Conservation (phyloP, 78 protist species). For the Tieghemostelium lacteum region DNA sequence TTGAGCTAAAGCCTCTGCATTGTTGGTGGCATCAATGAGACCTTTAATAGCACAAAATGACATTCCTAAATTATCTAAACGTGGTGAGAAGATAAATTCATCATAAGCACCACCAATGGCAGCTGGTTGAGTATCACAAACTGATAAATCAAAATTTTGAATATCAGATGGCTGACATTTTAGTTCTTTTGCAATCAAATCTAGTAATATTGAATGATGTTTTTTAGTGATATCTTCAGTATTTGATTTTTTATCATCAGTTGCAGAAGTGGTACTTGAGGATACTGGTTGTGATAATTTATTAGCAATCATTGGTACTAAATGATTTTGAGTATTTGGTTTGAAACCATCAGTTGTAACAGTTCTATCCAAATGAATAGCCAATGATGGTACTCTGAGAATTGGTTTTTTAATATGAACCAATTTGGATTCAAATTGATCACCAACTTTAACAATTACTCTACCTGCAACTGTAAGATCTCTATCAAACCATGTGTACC, state of each 20-base stretch:
- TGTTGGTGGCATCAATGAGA: conserved; percentile 9
- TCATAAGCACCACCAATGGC: conserved; percentile 87
- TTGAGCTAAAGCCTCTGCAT: conserved; percentile 1
- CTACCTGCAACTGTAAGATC: conserved; percentile 95
- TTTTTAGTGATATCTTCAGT: not conserved
- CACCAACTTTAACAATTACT: conserved; percentile 81
- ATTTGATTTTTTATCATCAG: not conserved
- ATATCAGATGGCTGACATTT: conserved; percentile 70
- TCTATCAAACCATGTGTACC: conserved; percentile 98
- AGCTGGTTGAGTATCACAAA: conserved; percentile 92
- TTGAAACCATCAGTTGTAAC: conserved; percentile 86
- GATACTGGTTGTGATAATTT: conserved; percentile 20
- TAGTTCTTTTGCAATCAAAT: conserved; percentile 77
- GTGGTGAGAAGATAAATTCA: conserved; percentile 93
- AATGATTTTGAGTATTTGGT: conserved; percentile 92
- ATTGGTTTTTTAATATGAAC: conserved; percentile 77
- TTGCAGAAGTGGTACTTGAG: not conserved
- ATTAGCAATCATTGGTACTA: conserved; percentile 87
- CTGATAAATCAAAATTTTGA: conserved; percentile 89
- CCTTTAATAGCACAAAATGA: conserved; percentile 87
- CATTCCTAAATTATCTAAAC: conserved; percentile 94
- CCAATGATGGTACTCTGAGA: conserved; percentile 90
- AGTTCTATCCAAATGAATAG: conserved; percentile 93
- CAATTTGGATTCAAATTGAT: conserved; percentile 54
- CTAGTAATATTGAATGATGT: conserved; percentile 82